Base-by-base conservation (phyloP, 202 grass and related monocot genomes). In the Zoysia matrella region DNA sequence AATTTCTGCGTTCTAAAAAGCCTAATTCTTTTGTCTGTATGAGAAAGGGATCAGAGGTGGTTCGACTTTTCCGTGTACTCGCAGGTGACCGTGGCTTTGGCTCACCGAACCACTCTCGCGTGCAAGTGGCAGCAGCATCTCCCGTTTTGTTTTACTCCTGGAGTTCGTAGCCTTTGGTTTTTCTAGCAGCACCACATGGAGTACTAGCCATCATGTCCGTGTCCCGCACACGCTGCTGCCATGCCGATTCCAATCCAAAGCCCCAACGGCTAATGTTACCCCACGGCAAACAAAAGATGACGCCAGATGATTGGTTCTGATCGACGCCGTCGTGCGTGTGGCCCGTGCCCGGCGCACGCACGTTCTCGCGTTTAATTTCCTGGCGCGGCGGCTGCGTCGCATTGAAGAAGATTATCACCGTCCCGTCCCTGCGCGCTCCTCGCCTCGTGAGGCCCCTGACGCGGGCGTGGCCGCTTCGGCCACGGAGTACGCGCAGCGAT, bases 11-110 rank as follows among this genome's bases (percentile, higher is more conserved):
- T 22, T 22, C 22, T 0, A 22, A 22, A 22, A 22, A 22, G 22
- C 22, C 22, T 0, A 0, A 75, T 83, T 80, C 80, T 90, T 83
- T 75, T 80, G 84, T 86, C 88, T 68, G 77, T 72, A 60, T 39
- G 71, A 79, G 48, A 52, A 52, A 52, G 51, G 12, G 51, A 56
- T 56, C 54, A 9, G 65, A 86, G 82, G 83, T 12, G 67, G 60
- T 4, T 9, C 52, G 30, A 47, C 18, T 48, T 74, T 86, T 82
- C n/a, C 42, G 58, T 80, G 46, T 73, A 67, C 12, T 6, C 49
- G 49, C 49, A 8, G 51, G 41, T 22, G 22, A 22, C 22, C 22
- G 22, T 22, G 22, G 22, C 22, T 22, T 22, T 22, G 22, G 22
- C 22, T 22, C 22, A 22, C 22, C 22, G 22, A 22, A 22, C 22